These are phyloP conservation scores for Xylariaceae sp. DNA, from an alignment of 2,329 filamentous ascomycete species.

Conservation along the genomic window DNA sequence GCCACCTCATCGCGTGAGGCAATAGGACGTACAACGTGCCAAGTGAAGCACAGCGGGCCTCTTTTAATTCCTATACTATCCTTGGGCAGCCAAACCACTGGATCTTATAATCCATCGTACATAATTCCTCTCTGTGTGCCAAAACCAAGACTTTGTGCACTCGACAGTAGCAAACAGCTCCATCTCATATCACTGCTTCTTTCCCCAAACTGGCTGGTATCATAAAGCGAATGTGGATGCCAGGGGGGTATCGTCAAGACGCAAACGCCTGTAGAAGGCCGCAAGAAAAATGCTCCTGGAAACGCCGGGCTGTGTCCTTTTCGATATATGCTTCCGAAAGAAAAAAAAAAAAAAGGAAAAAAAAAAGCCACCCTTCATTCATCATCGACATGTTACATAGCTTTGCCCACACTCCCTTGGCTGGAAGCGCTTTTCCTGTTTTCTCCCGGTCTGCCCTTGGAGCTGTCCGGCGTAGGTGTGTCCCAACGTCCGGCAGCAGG, in stretches of 20 bases:
- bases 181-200: too few relatives aligned
- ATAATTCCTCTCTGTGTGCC: too few relatives aligned
- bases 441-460: slow-evolving; percentile 9
- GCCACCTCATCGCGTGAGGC: too few relatives aligned
- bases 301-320: neutral
- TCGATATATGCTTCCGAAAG: neutral
- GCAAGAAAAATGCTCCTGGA: neutral
- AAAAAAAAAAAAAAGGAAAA: neutral
- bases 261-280: neutral
- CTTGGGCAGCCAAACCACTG: too few relatives aligned
- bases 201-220: slow-evolving; percentile 1
- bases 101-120: too few relatives aligned
- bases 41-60: too few relatives aligned
- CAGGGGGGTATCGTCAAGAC: neutral
- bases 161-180: too few relatives aligned
- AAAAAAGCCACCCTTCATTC: neutral
- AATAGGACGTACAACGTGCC: too few relatives aligned
- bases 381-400: slow-evolving; percentile 9
- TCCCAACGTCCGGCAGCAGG: slow-evolving; percentile 28
- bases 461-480: slow-evolving; percentile 19
- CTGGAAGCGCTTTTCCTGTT: slow-evolving; percentile 20
- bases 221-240: neutral
- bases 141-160: too few relatives aligned
- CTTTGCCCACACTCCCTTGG: slow-evolving; percentile 30
- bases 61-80: too few relatives aligned